Evolutionary conservation across 2,329 filamentous ascomycete species (phyloP).

Genomic region (Xylariaceae sp.): DNA sequence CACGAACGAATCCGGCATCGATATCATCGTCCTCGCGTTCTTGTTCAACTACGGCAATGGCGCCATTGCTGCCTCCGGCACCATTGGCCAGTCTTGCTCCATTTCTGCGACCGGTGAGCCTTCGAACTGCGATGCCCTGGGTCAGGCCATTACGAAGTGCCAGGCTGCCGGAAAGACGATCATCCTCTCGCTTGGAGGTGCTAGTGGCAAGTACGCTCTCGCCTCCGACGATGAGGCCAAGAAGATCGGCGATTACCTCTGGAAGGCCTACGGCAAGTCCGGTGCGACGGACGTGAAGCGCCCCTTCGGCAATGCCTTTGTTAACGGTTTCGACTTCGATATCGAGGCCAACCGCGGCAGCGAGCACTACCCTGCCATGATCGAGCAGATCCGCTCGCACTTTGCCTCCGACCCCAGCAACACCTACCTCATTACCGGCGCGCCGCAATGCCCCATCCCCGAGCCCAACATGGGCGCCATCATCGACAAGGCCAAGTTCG

Average conservation of each 20-base stretch:
- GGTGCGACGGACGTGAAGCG: conserved; percentile 32
- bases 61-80: conserved; percentile 35
- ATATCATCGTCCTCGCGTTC: conserved; percentile 41
- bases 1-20: conserved; percentile 34
- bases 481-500: conserved; percentile 37
- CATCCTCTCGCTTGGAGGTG: conserved; percentile 43
- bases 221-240: conserved; percentile 35
- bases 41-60: conserved; percentile 37
- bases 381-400: conserved; percentile 30
- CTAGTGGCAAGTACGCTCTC: conserved; percentile 33
- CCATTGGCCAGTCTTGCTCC: conserved; percentile 37
- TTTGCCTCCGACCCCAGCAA: conserved; percentile 33
- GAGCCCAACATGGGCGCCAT: conserved; percentile 39
- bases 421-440: conserved; percentile 43
- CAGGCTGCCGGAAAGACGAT: conserved; percentile 38
- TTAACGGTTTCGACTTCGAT: conserved; percentile 29
- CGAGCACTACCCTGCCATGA: conserved; percentile 33
- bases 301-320: conserved; percentile 43
- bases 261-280: conserved; percentile 41
- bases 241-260: conserved; percentile 40
- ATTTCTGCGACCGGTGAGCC: conserved; percentile 34
- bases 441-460: conserved; percentile 43
- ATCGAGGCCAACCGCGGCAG: conserved; percentile 37
- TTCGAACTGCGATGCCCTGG: conserved; percentile 36
- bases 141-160: conserved; percentile 40